Evolutionary conservation across 2,329 filamentous ascomycete species (phyloP), one percentile per base, ranked within the genome.

Genomic region (Calonectria crousiana): DNA sequence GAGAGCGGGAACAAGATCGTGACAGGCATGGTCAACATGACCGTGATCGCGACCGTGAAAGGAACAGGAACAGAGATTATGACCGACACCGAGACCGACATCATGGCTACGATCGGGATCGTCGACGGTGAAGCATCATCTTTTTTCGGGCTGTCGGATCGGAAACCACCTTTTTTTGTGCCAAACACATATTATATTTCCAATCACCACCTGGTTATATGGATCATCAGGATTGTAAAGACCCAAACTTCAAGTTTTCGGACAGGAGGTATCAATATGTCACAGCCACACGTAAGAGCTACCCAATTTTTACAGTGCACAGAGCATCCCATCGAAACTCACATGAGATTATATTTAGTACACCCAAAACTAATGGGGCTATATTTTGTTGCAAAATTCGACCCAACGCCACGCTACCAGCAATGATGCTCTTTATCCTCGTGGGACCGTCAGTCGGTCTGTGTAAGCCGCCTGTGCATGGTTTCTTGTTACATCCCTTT

Each of bases 1-100:
- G 77, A 84, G 83, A 84, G 56, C 79, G 81, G 64, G 84, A 86
- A 23, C 82, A 83, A 73, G 86, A 89, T 18, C 75, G 83, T 23
- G 86, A 89, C 14, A 75, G 82, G 23, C 79, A 85, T 74, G 78
- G 83, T 47, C 82, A 86, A 58, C 80, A 82, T 14, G 81, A 83
- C 77, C 77, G 81, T 69, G 74, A 86, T 60, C 80, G 83, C 16
- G 81, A 83, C 77, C 77, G 81, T 69, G 74, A 80, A 47, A 36
- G 72, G 14, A 68, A 76, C 32, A 30, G 74, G 68, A 64, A 78
- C 58, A 74, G 76, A 52, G 78, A 80, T 47, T 62, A 71, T 67
- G 72, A 76, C 69, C 76, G 77, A 41, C 73, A 79, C 51, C 76
- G 79, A 66, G 75, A 80, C 32, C 75, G 79, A 41, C 71, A 76